These are phyloP conservation scores for Postia placenta DNA, from an alignment of 768 basidiomycete species.

Conservation along the genomic window DNA sequence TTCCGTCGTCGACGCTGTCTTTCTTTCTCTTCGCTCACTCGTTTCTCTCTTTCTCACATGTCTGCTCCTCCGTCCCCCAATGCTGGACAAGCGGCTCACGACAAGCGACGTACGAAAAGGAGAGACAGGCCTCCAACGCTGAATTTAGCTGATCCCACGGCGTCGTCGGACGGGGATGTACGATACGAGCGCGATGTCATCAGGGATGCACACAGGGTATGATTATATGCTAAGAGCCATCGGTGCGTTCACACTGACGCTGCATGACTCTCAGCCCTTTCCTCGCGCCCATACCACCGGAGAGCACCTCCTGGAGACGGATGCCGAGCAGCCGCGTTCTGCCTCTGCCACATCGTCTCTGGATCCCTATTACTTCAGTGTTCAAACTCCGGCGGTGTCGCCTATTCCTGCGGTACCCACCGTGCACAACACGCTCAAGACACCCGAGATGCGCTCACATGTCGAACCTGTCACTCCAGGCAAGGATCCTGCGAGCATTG, in stretches of 20 bases:
- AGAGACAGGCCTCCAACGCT: constrained; percentile 50
- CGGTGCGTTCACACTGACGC: constrained; percentile 9
- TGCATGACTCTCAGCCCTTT: constrained; percentile 33
- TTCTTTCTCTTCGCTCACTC: constrained; percentile 31
- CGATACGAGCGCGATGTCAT: constrained; percentile 31
- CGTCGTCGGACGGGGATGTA: constrained; percentile 34
- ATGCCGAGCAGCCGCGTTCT: constrained; percentile 51
- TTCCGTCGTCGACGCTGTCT: constrained; percentile 21
- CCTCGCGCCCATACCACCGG: constrained; percentile 39
- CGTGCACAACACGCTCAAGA: constrained; percentile 37
- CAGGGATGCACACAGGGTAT: constrained; percentile 30
- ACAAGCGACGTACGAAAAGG: constrained; percentile 34
- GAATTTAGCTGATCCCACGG: constrained; percentile 35
- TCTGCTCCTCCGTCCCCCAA: constrained; percentile 31
- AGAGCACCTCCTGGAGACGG: constrained; percentile 36
- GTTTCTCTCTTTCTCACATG: constrained; percentile 32
- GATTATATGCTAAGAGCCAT: constrained; percentile 5
- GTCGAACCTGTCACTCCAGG: constrained; percentile 65
- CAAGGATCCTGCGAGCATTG: constrained; percentile 72
- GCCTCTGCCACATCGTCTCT: constrained; percentile 74
- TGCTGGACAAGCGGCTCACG: constrained; percentile 35
- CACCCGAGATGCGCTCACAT: constrained; percentile 51
- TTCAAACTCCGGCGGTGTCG: constrained; percentile 62
- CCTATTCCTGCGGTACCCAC: constrained; percentile 42
- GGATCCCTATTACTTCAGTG: constrained; percentile 85